Evolutionary conservation across 1,139 yeast species (phyloP), one percentile per base, ranked within the genome.

Genomic region (Zygosaccharomyces sapae): DNA sequence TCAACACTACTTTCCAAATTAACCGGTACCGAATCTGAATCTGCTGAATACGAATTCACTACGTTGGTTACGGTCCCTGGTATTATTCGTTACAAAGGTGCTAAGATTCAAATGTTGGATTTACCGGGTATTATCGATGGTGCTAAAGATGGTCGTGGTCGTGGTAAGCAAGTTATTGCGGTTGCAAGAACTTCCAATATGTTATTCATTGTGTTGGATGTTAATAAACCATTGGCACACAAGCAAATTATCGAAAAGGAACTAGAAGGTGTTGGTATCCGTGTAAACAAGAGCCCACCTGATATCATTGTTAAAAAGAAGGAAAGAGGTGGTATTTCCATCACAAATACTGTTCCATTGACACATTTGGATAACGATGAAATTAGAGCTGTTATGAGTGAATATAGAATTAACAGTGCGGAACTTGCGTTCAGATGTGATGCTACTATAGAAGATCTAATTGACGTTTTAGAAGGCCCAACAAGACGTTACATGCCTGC

Each of bases 61-160:
- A 92, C 99, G 0, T 77, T 92, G 64, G 94, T 97, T 22, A 90
- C 98, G 0, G 97, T 92, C 47, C 97, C 97, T 0, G 98, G 98
- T 69, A 87, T 88, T 42, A 88, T 92, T 63, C 85, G 86, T 68
- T 89, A 88, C 66, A 88, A 89, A 61, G 99, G 99, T 63, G 97
- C 98, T 43, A 90, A 88, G 72, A 83, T 92, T 56, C 99, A 92
- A 71, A 88, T 94, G 95, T 75, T 92, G 64, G 99, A 92, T 79
- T 77, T 92, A 60, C 99, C 99, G 2, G 99, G 99, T 67, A 92
- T 92, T 62, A 92, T 92, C 59, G 97, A 94, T 70, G 98, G 98
- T 69, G 99, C 98, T 48, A 90, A 90, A 61, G 97, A 92, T 63
- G 98, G 98, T 71, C 86, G 90, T 69, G 98, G 99, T 73, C 82